Base-by-base conservation (phyloP, 2,329 filamentous ascomycete genomes). In the Delphinella strobiligena region DNA sequence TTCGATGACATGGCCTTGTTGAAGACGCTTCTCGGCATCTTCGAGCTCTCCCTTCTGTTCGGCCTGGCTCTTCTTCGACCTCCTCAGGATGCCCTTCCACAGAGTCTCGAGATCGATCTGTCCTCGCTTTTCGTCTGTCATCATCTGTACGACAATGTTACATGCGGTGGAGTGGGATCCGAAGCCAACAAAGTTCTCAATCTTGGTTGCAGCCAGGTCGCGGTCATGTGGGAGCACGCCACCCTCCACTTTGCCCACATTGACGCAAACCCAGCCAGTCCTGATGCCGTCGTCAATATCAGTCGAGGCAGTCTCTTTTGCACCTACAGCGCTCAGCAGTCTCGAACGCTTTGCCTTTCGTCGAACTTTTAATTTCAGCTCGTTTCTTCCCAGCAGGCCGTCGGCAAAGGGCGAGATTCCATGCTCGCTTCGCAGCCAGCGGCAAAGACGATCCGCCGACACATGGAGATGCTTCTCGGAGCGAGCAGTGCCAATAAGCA, bases 181-280 rank as follows among this genome's bases (percentile, higher is more conserved):
- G 53, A 95, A 95, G 0, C 89, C 89, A 24, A 86, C 78, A 42
- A 88, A 76, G 7, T 72, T 68, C 27, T 51, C 45, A 31, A 55
- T 53, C 24, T 60, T 50, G 4, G 58, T 50, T 31, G 49, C 45
- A 2, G 49, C 40, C 10, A 36, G 14, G 9, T 35, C 27, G 30
- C 46, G 41, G 11, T 46, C 44, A n/a, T 69, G 66, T 31, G 80
- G 72, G 7, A 12, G 7, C 2, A 85, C 70, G 7, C 75, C 75
- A 4, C 84, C 85, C 32, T 80, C 74, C 1, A 86, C 70, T 12
- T 74, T 74, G 4, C 84, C 85, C 8, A 91, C 73, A 55, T 94
- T 93, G 45, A 96, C 83, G 60, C 91, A 98, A 15, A 98, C 82
- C 91, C 91, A 98, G 8, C 87, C 88, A 1, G 89, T 95, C 10